A percentile compares a stretch with the other conserved stretches of the same genome.
phyloP scores from a whole-genome alignment of 352 stramenopile species.

The Phytophthora multivora region DNA sequence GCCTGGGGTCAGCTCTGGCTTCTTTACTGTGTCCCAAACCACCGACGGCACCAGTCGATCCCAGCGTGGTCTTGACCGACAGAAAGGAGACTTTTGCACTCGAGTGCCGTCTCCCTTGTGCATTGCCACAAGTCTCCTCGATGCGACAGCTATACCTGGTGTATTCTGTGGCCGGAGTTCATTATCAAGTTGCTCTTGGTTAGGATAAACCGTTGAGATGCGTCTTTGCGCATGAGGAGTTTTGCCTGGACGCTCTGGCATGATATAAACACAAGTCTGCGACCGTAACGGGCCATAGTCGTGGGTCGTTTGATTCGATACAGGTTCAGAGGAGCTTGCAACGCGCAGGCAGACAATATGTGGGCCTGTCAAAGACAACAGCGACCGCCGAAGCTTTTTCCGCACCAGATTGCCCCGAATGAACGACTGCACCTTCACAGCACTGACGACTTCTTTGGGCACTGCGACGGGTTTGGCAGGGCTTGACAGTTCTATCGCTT shows the following conservation, averaged over 20 bases:
- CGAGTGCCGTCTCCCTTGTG: background rate
- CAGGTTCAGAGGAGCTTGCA: background rate
- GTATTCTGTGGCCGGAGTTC: background rate
- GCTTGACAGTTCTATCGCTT: background rate
- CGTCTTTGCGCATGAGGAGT: conserved; percentile 9
- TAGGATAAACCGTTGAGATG: background rate
- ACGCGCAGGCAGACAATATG: conserved; percentile 39
- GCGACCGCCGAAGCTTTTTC: conserved; percentile 35
- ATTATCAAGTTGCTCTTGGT: conserved; percentile 1
- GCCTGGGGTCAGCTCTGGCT: conserved; percentile 1
- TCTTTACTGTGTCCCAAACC: conserved; percentile 13
- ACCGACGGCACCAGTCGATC: conserved; percentile 12
- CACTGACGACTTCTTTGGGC: conserved; percentile 34
- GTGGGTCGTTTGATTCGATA: conserved; percentile 26
- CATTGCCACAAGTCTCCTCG: conserved; percentile 22
- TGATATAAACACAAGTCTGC: conserved; percentile 30
- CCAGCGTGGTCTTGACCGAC: conserved; percentile 12
- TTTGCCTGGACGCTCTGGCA: conserved; percentile 29
- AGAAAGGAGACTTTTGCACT: conserved; percentile 4
- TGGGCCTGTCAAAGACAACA: conserved; percentile 20
- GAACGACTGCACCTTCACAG: conserved; percentile 62
- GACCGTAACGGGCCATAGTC: conserved; percentile 11
- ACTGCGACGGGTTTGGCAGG: conserved; percentile 12
- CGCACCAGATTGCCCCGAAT: conserved; percentile 44
- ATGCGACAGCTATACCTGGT: conserved; percentile 5